A percentile compares a stretch with the other conserved stretches of the same genome.
Conservation (phyloP, 345 rosid species). For the Aquilaria sinensis region DNA sequence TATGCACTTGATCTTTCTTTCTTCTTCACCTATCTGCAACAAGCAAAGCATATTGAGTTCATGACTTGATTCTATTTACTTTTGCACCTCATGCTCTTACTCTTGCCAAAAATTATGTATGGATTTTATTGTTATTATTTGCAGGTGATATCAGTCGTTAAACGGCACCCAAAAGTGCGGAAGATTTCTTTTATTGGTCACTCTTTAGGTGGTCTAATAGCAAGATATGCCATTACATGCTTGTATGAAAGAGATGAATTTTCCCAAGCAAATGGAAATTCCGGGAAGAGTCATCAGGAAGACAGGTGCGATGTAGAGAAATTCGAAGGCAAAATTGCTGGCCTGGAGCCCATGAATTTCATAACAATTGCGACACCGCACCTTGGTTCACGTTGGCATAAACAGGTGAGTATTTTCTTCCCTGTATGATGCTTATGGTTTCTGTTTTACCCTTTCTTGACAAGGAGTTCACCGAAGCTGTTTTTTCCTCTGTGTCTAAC, state of each 20-base stretch:
- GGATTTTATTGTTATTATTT: constrained; percentile 16
- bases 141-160: constrained; percentile 62
- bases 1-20: no score
- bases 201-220: constrained; percentile 83
- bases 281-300: constrained; percentile 18
- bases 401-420: constrained; percentile 41
- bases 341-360: constrained; percentile 74
- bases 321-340: constrained; percentile 49
- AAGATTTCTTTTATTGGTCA: constrained; percentile 85
- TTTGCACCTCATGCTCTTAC: background rate
- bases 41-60: no score
- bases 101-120: background rate
- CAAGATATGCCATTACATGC: constrained; percentile 82
- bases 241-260: constrained; percentile 45
- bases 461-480: no score
- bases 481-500: no score
- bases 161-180: constrained; percentile 38
- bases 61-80: background rate
- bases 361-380: constrained; percentile 86
- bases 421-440: no score
- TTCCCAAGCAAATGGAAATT: constrained; percentile 30
- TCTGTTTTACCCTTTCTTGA: no score
- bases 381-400: constrained; percentile 86
- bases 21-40: no score
- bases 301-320: constrained; percentile 27